phyloP scores from a whole-genome alignment of 495 filamentous ascomycete genomes.

The Aspergillus nanangensis region DNA sequence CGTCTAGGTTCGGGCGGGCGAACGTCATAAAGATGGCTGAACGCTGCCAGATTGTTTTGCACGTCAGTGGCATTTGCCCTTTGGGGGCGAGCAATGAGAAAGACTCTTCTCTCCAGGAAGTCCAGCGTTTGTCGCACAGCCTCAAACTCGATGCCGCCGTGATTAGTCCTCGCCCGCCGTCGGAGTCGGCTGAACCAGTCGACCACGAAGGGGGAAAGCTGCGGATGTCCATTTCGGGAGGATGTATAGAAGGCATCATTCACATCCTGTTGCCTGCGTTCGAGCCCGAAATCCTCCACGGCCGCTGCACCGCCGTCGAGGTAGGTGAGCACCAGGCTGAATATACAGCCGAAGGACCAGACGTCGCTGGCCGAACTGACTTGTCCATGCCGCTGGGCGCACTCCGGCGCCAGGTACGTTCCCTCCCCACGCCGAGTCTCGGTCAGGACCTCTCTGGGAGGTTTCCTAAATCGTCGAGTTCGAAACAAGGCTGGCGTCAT shows the following conservation, averaged over 20 bases:
- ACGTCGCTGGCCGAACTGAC: constrained; percentile 17
- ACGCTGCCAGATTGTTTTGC: constrained; percentile 1
- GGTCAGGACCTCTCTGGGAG: constrained; percentile 2
- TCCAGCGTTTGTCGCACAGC: constrained; percentile 10
- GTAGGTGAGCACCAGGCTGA: constrained; percentile 15
- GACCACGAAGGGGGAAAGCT: constrained; percentile 7
- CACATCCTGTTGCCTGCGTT: constrained; percentile 1
- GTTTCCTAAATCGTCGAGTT: not conserved
- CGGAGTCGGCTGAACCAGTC: constrained; percentile 12
- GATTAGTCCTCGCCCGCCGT: not conserved
- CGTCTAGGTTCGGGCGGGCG: not conserved
- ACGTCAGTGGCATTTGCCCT: constrained; percentile 4
- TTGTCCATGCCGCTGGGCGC: constrained; percentile 1
- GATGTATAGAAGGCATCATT: constrained; percentile 14
- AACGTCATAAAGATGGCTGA: constrained; percentile 1
- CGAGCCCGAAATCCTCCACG: constrained; percentile 1
- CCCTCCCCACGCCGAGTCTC: constrained; percentile 10
- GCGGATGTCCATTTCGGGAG: not conserved
- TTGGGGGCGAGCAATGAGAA: constrained; percentile 5
- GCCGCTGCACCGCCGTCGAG: constrained; percentile 6
- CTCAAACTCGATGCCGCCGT: not conserved
- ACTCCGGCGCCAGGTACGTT: constrained; percentile 21
- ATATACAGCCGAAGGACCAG: constrained; percentile 23
- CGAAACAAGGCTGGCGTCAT: not conserved
- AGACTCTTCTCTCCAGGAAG: constrained; percentile 7